Conservation (phyloP, 805 yeast species). For the Barnettozyma californica region DNA sequence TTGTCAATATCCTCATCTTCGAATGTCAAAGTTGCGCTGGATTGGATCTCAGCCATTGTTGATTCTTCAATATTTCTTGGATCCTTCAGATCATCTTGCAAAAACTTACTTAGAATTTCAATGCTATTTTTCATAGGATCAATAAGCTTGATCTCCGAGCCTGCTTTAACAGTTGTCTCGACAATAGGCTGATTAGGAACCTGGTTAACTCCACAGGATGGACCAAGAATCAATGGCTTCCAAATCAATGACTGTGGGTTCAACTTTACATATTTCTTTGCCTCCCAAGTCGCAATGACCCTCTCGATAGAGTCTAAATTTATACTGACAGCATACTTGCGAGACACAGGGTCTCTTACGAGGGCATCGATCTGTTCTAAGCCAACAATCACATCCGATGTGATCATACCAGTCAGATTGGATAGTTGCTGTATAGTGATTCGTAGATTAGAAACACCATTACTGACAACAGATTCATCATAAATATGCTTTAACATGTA, state of each 20-base stretch:
- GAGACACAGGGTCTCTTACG: constrained; percentile 38
- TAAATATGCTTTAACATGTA: constrained; percentile 25
- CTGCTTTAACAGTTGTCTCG: constrained; percentile 19
- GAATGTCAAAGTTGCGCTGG: constrained; percentile 12
- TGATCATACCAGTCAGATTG: constrained; percentile 74
- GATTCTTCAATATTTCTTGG: constrained; percentile 55
- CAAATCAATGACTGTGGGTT: constrained; percentile 56
- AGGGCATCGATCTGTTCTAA: constrained; percentile 71
- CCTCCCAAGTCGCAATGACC: constrained; percentile 45
- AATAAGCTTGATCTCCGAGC: constrained; percentile 6
- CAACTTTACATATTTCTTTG: constrained; percentile 47
- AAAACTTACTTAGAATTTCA: constrained; percentile 50
- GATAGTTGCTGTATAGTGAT: constrained; percentile 59
- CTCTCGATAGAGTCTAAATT: constrained; percentile 39
- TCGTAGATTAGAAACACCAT: constrained; percentile 9
- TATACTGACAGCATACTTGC: constrained; percentile 48
- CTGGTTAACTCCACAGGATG: constrained; percentile 75
- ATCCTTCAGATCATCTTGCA: constrained; percentile 66
- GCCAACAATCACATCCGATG: constrained; percentile 83
- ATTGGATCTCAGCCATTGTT: constrained; percentile 42
- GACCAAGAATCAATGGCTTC: constrained; percentile 82
- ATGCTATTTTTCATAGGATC: constrained; percentile 42
- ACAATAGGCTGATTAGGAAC: constrained; percentile 28
- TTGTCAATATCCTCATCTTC: constrained; percentile 22
- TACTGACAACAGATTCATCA: constrained; percentile 4